Conservation (phyloP, 2,329 filamentous ascomycete species). For the Calonectria pteridis region DNA sequence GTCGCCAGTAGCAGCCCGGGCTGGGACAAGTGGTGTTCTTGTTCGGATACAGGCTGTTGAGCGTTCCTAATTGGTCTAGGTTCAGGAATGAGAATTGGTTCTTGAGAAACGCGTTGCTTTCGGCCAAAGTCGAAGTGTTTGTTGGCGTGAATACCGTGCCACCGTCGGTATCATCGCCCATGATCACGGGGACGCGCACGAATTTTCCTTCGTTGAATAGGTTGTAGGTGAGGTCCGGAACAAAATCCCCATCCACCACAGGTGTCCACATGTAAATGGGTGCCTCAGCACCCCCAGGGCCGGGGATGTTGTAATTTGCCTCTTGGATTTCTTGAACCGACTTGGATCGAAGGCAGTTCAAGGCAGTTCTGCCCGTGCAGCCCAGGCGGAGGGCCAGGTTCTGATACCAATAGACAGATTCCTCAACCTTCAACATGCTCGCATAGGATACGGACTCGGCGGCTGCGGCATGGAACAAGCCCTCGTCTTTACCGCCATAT, state of each 20-base stretch:
- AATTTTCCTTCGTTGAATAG: constrained; percentile 63
- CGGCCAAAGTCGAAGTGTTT: constrained; percentile 46
- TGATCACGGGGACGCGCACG: constrained; percentile 66
- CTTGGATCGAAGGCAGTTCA: constrained; percentile 61
- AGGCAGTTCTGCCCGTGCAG: constrained; percentile 53
- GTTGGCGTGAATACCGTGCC: constrained; percentile 52
- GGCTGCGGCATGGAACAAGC: constrained; percentile 64
- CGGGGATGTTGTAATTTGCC: constrained; percentile 55
- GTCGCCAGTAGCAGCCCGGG: constrained; percentile 53
- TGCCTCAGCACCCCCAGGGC: constrained; percentile 40
- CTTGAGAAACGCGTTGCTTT: constrained; percentile 50
- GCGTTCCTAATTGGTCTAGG: constrained; percentile 45
- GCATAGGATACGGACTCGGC: constrained; percentile 66
- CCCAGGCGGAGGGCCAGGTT: constrained; percentile 59
- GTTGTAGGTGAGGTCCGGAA: constrained; percentile 63
- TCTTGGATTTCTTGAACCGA: constrained; percentile 56
- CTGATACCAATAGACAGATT: constrained; percentile 66
- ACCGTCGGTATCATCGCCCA: constrained; percentile 54
- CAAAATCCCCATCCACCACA: constrained; percentile 65
- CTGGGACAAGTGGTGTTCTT: constrained; percentile 48
- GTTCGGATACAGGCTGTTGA: constrained; percentile 53
- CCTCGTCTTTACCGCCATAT: constrained; percentile 61
- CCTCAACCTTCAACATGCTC: constrained; percentile 57
- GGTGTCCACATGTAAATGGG: constrained; percentile 68
- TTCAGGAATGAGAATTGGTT: constrained; percentile 51